Evolutionary conservation across 129 eudicot species (phyloP), one percentile per base, ranked within the genome.

Genomic region (Helianthus annuus): DNA sequence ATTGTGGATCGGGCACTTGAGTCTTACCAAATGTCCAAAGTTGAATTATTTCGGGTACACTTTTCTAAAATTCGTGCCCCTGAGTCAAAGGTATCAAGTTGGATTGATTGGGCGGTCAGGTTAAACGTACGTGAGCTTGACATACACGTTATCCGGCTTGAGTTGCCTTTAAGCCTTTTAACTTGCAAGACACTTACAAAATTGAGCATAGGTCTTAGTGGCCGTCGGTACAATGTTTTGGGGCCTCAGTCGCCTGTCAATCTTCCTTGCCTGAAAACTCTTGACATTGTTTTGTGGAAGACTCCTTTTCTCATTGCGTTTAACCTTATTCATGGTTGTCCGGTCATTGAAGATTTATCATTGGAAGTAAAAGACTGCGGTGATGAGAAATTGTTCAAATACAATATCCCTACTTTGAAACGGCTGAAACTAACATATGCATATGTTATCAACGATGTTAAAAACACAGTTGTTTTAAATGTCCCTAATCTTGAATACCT

Each of bases 101-200:
- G 62, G 62, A 56, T 56, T 15, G 22, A 56, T 22, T 0, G 22
- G 36, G n/a, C 34, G 10, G 61, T 55, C 34, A 8, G 14, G 13
- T 55, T 55, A 55, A 56, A 22, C 1, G 36, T 56, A 10, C 36
- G 62, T 10, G 62, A 56, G 36, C n/a, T 56, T 22, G 62, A 56
- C 62, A 56, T 56, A 56, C 14, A 56, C 3, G 62, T 56, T 19
- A 3, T 56, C 62, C 36, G 27, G 14, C 62, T 56, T 22, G 62
- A 7, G 34, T 9, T 56, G 14, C 62, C 38, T 19, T 56, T 56
- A 22, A 56, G 62, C 36, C 10, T 56, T 4, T 56, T 56, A 6
- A 57, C 63, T 3, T 57, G 63, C 63, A 57, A 22, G n/a, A 57
- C 63, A 10, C 63, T 57, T 7, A 57, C 63, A 57, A 57, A 22